phyloP scores from a whole-genome alignment of 129 eudicot genomes.

The Chrysanthemum seticuspe region DNA sequence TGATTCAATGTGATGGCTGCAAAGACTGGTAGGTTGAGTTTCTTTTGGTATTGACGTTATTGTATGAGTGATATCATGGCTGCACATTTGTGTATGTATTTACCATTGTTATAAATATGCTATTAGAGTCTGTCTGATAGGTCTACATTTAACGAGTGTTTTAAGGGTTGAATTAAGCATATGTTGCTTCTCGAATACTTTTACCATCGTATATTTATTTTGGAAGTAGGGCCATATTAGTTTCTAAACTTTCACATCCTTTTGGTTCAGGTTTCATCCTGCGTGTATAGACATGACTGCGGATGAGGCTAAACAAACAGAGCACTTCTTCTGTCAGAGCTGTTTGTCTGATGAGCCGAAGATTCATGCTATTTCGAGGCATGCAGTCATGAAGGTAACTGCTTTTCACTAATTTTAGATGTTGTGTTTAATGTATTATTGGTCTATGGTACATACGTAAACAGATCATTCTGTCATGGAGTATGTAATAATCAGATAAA shows the following conservation, averaged over 20 bases:
- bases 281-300: conserved; percentile 66
- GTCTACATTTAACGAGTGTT: no score
- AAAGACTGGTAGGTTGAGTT: conserved; percentile 42
- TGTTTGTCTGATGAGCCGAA: conserved; percentile 57
- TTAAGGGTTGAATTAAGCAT: not conserved
- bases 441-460: no score
- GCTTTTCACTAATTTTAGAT: not conserved
- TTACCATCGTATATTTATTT: not conserved
- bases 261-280: conserved; percentile 78
- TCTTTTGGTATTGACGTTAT: not conserved
- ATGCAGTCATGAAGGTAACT: conserved; percentile 53
- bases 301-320: conserved; percentile 59
- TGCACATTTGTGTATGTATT: no score
- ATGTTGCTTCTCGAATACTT: not conserved
- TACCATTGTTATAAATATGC: no score
- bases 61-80: no score
- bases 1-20: conserved; percentile 87
- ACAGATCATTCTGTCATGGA: no score
- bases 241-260: conserved; percentile 1
- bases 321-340: conserved; percentile 55
- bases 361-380: conserved; percentile 49
- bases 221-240: not conserved
- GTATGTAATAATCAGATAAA: no score
- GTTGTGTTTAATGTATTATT: no score
- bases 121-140: no score